Base-by-base conservation (phyloP, 768 basidiomycete genomes). In the Leccinum ochraceum region DNA sequence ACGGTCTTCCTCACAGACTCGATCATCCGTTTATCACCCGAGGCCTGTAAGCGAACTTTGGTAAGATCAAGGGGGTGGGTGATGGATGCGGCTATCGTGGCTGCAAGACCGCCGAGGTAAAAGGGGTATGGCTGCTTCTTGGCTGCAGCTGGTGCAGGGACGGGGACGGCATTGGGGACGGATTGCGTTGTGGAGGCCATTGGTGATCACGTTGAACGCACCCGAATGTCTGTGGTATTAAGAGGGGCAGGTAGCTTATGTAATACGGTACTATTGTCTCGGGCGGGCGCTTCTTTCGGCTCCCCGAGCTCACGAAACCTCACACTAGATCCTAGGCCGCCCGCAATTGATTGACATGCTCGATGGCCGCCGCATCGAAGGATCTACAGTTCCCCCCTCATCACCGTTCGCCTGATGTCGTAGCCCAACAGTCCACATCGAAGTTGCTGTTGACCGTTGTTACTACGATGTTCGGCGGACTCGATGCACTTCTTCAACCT, bases 21-120 rank as follows among this genome's bases (percentile, higher is more conserved):
- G 71, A 95, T 77, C 94, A 96, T 95, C 57, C 89, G 83, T 75
- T 93, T 94, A 78, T 95, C 94, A 46, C 92, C 94, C 1, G 92
- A 91, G 5, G 94, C 93, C 74, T 96, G 94, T 60, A 96, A 78
- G 57, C 94, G 84, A 71, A 94, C 92, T 81, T 95, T 95, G 26
- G 94, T 95, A 58, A 95, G 80, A 78, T 94, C 92, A 53, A 94
- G 78, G 30, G 92, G 92, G 72, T 94, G 92, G 2, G 92, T 94
- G 60, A 93, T 86, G 37, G 88, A 90, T n/a, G 92, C 92, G 13
- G 92, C 92, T 60, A 93, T 92, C 46, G 90, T 92, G 10, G 92
- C 91, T 48, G 92, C 92, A 36, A 93, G 74, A 83, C 91, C 92
- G 71, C 92, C 92, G 8, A 94, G 81, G 83, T 89, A 94, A 78